These are phyloP conservation scores for Cymodocea nodosa DNA, from an alignment of 116 monocot species.

Conservation along the genomic window DNA sequence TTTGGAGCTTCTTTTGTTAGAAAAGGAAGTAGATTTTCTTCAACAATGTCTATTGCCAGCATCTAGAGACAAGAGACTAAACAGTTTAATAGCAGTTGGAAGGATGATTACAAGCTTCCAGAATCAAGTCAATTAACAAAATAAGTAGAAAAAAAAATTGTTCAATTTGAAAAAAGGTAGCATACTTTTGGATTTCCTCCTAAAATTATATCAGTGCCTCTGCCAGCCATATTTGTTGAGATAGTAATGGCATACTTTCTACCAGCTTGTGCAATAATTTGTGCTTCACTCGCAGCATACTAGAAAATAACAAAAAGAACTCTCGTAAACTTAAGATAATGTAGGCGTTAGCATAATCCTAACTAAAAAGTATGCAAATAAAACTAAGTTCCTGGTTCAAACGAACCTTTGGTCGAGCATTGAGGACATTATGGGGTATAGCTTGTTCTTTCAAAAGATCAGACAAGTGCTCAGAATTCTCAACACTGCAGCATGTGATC, in stretches of 20 bases:
- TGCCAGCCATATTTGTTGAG: slow-evolving; percentile 99
- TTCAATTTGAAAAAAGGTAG: background rate
- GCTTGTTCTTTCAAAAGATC: slow-evolving; percentile 54
- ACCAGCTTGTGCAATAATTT: slow-evolving; percentile 97
- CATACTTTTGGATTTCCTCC: slow-evolving; percentile 95
- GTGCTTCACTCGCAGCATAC: slow-evolving; percentile 99
- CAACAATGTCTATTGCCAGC: slow-evolving; percentile 86
- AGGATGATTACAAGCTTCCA: background rate
- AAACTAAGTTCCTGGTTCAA: background rate
- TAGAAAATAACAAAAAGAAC: slow-evolving; percentile 18
- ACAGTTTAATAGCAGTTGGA: background rate
- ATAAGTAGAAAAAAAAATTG: background rate
- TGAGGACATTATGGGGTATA: slow-evolving; percentile 97
- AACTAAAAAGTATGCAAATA: background rate
- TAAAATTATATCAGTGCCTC: slow-evolving; percentile 98
- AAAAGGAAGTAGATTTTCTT: slow-evolving; percentile 59
- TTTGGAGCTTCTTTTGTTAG: slow-evolving; percentile 55
- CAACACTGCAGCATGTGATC: slow-evolving; percentile 52
- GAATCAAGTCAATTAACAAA: background rate
- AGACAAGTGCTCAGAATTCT: slow-evolving; percentile 94
- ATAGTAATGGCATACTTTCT: slow-evolving; percentile 94
- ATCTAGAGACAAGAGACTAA: slow-evolving; percentile 42
- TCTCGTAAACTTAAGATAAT: slow-evolving; percentile 2
- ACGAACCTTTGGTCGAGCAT: slow-evolving; percentile 65
- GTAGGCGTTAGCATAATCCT: background rate